Evolutionary conservation across 345 rosid genomes (phyloP), one percentile per base, ranked within the genome.

Genomic region (Acer saccharum): DNA sequence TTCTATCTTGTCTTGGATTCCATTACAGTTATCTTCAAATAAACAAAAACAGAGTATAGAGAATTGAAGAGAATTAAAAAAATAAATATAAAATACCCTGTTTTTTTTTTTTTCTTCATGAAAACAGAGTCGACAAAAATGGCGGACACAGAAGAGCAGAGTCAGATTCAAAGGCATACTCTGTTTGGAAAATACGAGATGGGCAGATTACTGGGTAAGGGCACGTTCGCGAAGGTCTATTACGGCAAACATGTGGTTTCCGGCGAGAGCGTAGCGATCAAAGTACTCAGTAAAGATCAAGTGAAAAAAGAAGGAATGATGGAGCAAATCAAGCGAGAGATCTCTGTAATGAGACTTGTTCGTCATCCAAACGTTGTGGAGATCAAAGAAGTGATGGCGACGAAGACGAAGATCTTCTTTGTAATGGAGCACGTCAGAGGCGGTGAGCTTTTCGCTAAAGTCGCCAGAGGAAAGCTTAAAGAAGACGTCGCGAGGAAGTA

Each of bases 161-260:
- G 78, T 43, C 76, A 66, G 7, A 35, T 35, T 35, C 39, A 35
- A 35, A 83, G 79, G 39, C 77, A 66, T 12, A 35, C 82, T 25
- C 25, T 94, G 52, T 89, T 93, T 39, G 91, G 89, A 61, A 91
- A 87, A 78, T 91, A 94, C 79, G 87, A 82, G 78, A 80, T 90
- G 82, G 98, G 95, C 41, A 79, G 82, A 76, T 25, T 94, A 2
- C 69, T 93, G 17, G 98, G 98, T 0, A 89, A 91, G 50, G 98
- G 98, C 0, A 87, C 92, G 65, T 93, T 94, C 80, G 98, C 98
- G 5, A 93, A 94, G 67, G 98, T 94, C 0, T 91, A 89, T 27
- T 81, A 87, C 43, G 97, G 93, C 10, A 89, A 83, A 20, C 81
- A 87, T n/a, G 72, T 88, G 5, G 68, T 79, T 7, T 81, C 89